These are phyloP conservation scores for Geosiphon pyriformis DNA, from an alignment of 192 early-diverging fungal species.

Conservation along the genomic window DNA sequence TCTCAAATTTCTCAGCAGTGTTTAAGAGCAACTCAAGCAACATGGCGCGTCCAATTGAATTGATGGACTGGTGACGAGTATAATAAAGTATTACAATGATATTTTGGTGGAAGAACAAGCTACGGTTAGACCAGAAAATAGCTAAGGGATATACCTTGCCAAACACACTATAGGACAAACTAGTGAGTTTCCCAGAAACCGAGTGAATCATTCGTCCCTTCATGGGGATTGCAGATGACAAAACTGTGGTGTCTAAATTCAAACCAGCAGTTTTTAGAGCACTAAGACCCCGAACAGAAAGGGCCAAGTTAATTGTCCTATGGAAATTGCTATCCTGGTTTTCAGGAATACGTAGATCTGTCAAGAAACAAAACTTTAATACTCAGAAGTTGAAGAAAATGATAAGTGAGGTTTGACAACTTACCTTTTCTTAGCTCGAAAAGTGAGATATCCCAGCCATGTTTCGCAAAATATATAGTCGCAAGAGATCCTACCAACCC, in stretches of 20 bases:
- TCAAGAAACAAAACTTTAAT: neutral
- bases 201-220: slow-evolving; percentile 88
- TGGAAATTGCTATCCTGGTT: slow-evolving; percentile 48
- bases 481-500: slow-evolving; percentile 89
- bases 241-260: slow-evolving; percentile 57
- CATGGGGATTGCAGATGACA: slow-evolving; percentile 80
- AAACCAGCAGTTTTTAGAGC: slow-evolving; percentile 70
- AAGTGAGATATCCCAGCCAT: slow-evolving; percentile 84
- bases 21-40: slow-evolving; percentile 80
- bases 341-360: slow-evolving; percentile 61
- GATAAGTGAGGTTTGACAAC: neutral
- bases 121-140: no score
- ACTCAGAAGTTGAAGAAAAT: neutral
- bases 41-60: slow-evolving; percentile 83
- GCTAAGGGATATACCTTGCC: slow-evolving; percentile 54
- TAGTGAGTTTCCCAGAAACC: slow-evolving; percentile 55
- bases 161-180: slow-evolving; percentile 84
- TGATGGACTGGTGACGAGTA: slow-evolving; percentile 63
- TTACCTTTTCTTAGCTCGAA: slow-evolving; percentile 80
- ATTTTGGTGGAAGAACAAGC: no score
- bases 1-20: slow-evolving; percentile 56
- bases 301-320: slow-evolving; percentile 90
- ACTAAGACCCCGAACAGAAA: slow-evolving; percentile 80
- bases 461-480: slow-evolving; percentile 85
- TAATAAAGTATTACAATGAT: slow-evolving; percentile 2